A percentile compares a stretch with the other conserved stretches of the same genome.
phyloP scores from a whole-genome alignment of 2,329 filamentous ascomycete species.

The Aspergillus sp. region DNA sequence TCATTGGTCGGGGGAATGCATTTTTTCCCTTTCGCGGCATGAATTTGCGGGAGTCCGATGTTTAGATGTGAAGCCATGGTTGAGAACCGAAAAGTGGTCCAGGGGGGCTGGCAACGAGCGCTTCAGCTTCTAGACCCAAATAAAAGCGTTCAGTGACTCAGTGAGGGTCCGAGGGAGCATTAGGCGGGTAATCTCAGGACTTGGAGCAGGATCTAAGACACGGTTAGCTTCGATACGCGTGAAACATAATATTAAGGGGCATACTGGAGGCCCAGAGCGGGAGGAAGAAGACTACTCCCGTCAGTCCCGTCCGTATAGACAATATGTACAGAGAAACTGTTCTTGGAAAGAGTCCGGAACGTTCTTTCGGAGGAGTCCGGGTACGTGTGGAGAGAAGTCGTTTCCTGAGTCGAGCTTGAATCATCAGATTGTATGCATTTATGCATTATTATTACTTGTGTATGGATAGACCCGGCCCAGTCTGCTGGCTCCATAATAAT shows the following conservation, averaged over 20 bases:
- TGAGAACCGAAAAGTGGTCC: background rate
- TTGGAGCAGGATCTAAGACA: background rate
- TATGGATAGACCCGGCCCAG: background rate
- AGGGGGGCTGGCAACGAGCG: background rate
- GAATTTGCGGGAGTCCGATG: conserved; percentile 5
- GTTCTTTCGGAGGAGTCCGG: conserved; percentile 11
- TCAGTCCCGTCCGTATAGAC: no score
- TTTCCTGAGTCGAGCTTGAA: conserved; percentile 2
- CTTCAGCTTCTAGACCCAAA: background rate
- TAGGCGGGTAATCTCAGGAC: background rate
- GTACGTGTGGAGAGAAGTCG: conserved; percentile 7
- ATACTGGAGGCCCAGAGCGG: no score
- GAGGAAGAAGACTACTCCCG: no score
- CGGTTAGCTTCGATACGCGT: background rate
- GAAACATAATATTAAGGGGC: background rate
- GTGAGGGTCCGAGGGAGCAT: background rate
- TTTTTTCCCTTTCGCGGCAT: conserved; percentile 4
- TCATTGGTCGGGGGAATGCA: conserved; percentile 7
- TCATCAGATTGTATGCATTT: background rate
- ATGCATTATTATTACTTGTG: no score
- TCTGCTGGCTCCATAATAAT: conserved; percentile 5
- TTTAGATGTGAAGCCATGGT: conserved; percentile 8
- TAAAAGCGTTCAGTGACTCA: background rate
- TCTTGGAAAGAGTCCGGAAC: background rate
- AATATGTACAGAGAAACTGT: background rate